Conservation (phyloP, 2,329 filamentous ascomycete species). For the Colletotrichum phormii region DNA sequence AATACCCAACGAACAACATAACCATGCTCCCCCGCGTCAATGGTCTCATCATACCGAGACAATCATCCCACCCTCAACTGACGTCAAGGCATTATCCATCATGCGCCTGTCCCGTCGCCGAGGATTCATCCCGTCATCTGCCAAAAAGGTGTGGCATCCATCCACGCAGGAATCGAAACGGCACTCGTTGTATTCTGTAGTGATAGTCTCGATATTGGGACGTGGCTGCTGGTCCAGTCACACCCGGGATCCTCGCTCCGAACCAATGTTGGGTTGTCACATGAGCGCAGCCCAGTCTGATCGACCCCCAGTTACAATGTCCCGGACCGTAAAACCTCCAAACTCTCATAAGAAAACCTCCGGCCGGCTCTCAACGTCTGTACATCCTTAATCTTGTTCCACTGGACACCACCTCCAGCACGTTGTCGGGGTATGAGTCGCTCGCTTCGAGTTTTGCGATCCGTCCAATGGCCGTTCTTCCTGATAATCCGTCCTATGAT, state of each 20-base stretch:
- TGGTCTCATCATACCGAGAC: neutral
- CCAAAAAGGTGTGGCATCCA: neutral
- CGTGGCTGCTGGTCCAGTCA: neutral
- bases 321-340: neutral
- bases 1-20: neutral
- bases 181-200: neutral
- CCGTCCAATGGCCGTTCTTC: neutral
- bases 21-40: neutral
- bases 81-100: neutral
- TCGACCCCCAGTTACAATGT: conserved; percentile 5
- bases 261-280: neutral
- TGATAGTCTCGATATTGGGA: neutral
- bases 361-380: neutral
- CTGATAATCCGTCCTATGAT: too few species aligned
- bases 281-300: conserved; percentile 22
- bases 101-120: neutral
- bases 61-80: conserved; percentile 2
- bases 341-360: neutral
- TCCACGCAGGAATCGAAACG: neutral
- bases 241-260: neutral
- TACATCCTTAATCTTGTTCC: too few species aligned
- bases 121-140: neutral
- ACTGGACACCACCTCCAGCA: neutral
- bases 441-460: neutral
- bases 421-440: neutral